A percentile compares a stretch with the other conserved stretches of the same genome.
phyloP scores from a whole-genome alignment of 495 filamentous ascomycete species.

The Podospora tetraspora region DNA sequence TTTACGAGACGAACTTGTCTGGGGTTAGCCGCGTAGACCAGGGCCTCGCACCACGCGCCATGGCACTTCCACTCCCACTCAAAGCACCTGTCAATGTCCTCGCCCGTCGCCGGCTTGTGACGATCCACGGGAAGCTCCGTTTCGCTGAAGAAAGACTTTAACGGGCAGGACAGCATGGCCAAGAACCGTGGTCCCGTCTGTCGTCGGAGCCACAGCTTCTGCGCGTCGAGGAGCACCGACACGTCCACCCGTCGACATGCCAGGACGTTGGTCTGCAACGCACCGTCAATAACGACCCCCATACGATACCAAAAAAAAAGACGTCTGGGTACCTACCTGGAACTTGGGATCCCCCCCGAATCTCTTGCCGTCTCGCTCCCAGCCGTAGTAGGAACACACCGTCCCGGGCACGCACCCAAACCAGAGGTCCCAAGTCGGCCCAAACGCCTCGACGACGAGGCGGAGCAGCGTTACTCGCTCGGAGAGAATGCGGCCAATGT shows the following conservation, averaged over 20 bases:
- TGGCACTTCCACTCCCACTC: neutral
- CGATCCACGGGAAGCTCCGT: neutral
- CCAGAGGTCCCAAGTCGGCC: slow-evolving; percentile 35
- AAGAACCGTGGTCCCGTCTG: neutral
- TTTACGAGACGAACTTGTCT: too few relatives aligned
- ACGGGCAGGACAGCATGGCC: neutral
- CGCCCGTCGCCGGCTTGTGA: neutral
- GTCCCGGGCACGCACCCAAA: slow-evolving; percentile 17
- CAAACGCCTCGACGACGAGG: slow-evolving; percentile 32
- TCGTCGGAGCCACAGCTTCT: slow-evolving; percentile 26
- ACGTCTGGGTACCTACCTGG: slow-evolving; percentile 26
- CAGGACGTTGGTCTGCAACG: slow-evolving; percentile 29
- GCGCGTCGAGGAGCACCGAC: slow-evolving; percentile 27
- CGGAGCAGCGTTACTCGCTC: slow-evolving; percentile 20
- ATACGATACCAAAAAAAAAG: neutral
- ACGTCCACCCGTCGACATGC: slow-evolving; percentile 28
- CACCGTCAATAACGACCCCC: neutral
- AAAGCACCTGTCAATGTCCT: neutral
- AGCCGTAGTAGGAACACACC: slow-evolving; percentile 5
- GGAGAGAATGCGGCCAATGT: slow-evolving; percentile 34
- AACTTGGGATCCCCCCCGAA: slow-evolving; percentile 29
- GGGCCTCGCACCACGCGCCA: neutral
- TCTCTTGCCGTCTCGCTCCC: slow-evolving; percentile 4
- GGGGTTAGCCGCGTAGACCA: too few relatives aligned
- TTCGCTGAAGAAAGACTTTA: neutral